These are phyloP conservation scores for Ophiocordyceps camponoti-saundersi DNA, from an alignment of 2,329 filamentous ascomycete species.

Conservation along the genomic window DNA sequence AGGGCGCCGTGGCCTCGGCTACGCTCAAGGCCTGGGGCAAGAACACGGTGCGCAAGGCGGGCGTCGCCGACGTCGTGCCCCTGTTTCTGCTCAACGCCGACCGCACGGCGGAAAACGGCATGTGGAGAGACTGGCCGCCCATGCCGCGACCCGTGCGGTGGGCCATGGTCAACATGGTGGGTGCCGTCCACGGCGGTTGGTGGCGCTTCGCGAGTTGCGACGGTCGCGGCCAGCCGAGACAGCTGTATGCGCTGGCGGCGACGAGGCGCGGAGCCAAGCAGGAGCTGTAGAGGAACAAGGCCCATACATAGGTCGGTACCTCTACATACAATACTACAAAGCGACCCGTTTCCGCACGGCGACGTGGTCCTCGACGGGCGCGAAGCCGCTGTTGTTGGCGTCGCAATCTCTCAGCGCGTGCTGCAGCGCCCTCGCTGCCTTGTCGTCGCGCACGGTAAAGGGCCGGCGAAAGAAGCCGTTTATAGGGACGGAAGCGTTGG, in stretches of 20 bases:
- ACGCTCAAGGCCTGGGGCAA: slow-evolving; percentile 46
- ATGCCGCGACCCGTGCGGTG: slow-evolving; percentile 44
- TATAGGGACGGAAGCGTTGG: slow-evolving; percentile 46
- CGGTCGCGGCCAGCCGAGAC: slow-evolving; percentile 30
- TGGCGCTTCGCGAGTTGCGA: slow-evolving; percentile 53
- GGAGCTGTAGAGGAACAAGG: slow-evolving; percentile 2
- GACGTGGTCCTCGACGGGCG: not conserved
- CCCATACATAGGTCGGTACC: no score
- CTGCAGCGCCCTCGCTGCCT: slow-evolving; percentile 29
- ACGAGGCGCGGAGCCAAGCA: not conserved
- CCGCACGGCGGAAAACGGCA: slow-evolving; percentile 36
- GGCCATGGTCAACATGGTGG: slow-evolving; percentile 40
- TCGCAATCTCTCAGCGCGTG: slow-evolving; percentile 8
- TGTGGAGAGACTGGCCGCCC: slow-evolving; percentile 46
- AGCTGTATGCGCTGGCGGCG: slow-evolving; percentile 29
- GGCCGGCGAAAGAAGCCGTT: slow-evolving; percentile 39
- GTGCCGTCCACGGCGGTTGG: slow-evolving; percentile 35
- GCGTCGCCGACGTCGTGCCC: slow-evolving; percentile 40
- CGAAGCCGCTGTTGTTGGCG: slow-evolving; percentile 3
- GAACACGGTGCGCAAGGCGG: slow-evolving; percentile 44
- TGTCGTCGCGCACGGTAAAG: slow-evolving; percentile 37
- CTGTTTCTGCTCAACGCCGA: slow-evolving; percentile 51
- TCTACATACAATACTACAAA: not conserved
- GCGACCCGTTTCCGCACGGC: not conserved
- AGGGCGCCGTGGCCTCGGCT: slow-evolving; percentile 25